phyloP scores from a whole-genome alignment of 208 protist genomes.

The Leishmania major region DNA sequence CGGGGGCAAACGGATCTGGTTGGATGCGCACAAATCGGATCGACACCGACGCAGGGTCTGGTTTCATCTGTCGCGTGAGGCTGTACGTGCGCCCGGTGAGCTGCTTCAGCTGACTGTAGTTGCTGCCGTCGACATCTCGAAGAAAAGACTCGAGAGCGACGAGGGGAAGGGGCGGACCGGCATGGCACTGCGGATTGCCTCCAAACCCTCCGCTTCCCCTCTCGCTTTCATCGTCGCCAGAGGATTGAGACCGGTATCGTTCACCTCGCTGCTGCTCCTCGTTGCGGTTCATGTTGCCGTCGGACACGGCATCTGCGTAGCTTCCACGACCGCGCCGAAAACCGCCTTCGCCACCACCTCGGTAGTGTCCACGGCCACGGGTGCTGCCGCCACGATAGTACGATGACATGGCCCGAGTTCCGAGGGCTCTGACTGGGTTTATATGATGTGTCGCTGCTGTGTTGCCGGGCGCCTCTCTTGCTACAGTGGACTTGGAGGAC shows the following conservation, averaged over 20 bases:
- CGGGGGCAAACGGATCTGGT: slow-evolving; percentile 79
- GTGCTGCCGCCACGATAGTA: slow-evolving; percentile 9
- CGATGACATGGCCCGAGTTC: slow-evolving; percentile 8
- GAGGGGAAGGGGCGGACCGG: background rate
- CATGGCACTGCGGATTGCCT: background rate
- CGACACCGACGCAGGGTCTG: slow-evolving; percentile 16
- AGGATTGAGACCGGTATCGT: background rate
- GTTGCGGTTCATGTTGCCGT: background rate
- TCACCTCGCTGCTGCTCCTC: background rate
- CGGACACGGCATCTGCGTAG: slow-evolving; percentile 4
- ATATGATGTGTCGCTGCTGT: background rate
- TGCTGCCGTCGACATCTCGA: slow-evolving; percentile 42
- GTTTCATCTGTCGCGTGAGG: slow-evolving; percentile 18
- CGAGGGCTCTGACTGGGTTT: background rate
- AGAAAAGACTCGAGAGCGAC: slow-evolving; percentile 36
- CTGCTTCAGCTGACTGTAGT: slow-evolving; percentile 63
- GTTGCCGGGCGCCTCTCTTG: background rate
- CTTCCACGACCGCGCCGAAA: slow-evolving; percentile 4
- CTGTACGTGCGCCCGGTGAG: slow-evolving; percentile 44
- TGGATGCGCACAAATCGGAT: slow-evolving; percentile 55
- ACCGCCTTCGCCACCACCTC: background rate
- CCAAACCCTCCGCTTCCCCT: background rate
- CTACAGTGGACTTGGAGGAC: background rate
- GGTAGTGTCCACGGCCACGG: background rate
- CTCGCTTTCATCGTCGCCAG: slow-evolving; percentile 16